A percentile compares a stretch with the other conserved stretches of the same genome.
Evolutionary conservation across 1,284 basidiomycete species (phyloP).

Genomic region (Salmacisia buchloeana): DNA sequence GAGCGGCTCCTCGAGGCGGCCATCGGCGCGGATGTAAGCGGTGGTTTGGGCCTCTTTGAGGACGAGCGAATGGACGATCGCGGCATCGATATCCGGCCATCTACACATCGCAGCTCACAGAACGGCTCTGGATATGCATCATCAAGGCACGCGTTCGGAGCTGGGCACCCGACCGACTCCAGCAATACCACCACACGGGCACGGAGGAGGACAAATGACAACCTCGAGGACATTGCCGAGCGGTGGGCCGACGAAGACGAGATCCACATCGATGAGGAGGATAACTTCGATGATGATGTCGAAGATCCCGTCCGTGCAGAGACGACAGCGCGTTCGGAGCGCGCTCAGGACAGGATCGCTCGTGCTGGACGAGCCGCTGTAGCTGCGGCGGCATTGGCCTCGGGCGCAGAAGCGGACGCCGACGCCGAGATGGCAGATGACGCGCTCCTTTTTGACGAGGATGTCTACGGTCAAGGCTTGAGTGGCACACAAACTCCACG

Average conservation of each 20-base stretch:
- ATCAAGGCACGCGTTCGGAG: too few relatives aligned
- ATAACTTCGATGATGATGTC: neutral
- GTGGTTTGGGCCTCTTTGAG: slow-evolving; percentile 34
- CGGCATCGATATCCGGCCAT: neutral
- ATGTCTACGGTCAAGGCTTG: slow-evolving; percentile 35
- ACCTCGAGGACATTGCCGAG: slow-evolving; percentile 4
- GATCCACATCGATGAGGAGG: neutral
- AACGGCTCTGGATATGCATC: neutral
- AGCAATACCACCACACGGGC: too few relatives aligned
- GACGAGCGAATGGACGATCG: slow-evolving; percentile 20
- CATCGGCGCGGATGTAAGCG: slow-evolving; percentile 54
- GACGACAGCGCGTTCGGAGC: neutral
- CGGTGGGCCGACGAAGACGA: neutral
- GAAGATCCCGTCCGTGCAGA: slow-evolving; percentile 3
- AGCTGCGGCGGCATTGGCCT: neutral
- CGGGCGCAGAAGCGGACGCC: neutral
- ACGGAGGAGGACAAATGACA: slow-evolving; percentile 9
- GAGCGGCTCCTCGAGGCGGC: slow-evolving; percentile 54
- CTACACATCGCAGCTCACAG: neutral
- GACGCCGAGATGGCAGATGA: slow-evolving; percentile 20
- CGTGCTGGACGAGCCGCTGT: neutral
- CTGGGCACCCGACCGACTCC: too few relatives aligned
- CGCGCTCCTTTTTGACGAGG: slow-evolving; percentile 48
- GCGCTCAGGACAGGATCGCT: neutral
- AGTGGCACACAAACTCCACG: slow-evolving; percentile 5